Evolutionary conservation across 2,329 filamentous ascomycete genomes (phyloP), one percentile per base, ranked within the genome.

Genomic region (Fusarium fujikuroi): DNA sequence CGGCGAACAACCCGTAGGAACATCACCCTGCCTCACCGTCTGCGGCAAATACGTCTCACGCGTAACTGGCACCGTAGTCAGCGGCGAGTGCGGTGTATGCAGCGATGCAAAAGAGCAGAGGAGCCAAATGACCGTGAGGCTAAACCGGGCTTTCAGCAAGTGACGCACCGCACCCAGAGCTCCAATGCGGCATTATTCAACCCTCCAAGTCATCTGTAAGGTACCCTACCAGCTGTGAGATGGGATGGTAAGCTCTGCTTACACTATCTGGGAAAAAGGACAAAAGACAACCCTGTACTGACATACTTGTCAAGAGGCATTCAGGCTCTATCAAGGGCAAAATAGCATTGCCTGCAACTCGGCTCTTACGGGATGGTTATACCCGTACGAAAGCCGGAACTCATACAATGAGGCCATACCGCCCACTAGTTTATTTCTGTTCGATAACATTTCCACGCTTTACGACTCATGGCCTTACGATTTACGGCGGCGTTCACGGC

Each of bases 21-120:
- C 70, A 36, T 71, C 77, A 36, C 73, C 75, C 21, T 78, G 77
- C 60, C 53, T 69, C 53, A 37, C 67, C 28, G 73, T 65, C 53
- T 78, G 77, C 60, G 77, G 77, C 43, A 78, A 78, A 72, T 78
- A 75, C 52, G 68, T 78, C 59, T 78, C 76, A 40, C 70, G 73
- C 23, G 73, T 77, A 47, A 78, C 77, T n/a, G 64, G 58, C 30
- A 66, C 70, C 43, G 70, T 71, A 18, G 70, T 78, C 37, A 57
- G 66, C 40, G 75, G 71, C 63, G 76, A 79, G 67, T 78, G 77
- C 56, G 65, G 62, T 39, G 77, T 78, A 23, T 78, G 77, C 32
- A 63, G 66, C 39, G 66, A 75, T 15, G 72, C 70, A 57, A 70
- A 71, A 39, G 73, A 74, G 52, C 69, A 70, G 65, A 74, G 76